Evolutionary conservation across 2,329 filamentous ascomycete genomes (phyloP).

Genomic region (Colletotrichum limetticola): DNA sequence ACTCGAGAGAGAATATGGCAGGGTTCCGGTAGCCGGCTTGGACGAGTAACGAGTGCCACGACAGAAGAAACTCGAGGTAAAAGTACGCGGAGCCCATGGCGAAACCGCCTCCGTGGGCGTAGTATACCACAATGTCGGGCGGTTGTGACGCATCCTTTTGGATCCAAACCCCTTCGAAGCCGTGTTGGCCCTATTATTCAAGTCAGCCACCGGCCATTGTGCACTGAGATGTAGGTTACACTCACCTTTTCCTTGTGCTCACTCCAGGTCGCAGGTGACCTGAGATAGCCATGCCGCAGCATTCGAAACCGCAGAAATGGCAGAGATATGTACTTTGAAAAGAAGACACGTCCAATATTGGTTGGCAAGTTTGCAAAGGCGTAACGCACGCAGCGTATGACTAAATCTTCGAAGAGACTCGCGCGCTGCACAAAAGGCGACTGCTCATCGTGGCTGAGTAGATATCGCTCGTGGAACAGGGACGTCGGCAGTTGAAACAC

Average conservation of each 20-base stretch:
- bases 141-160: slow-evolving; percentile 66
- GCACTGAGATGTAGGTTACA: slow-evolving; percentile 15
- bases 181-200: slow-evolving; percentile 29
- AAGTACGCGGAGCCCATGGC: slow-evolving; percentile 85
- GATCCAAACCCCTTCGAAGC: slow-evolving; percentile 75
- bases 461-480: slow-evolving; percentile 68
- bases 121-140: slow-evolving; percentile 84
- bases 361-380: slow-evolving; percentile 79
- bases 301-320: slow-evolving; percentile 82
- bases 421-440: slow-evolving; percentile 71
- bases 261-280: slow-evolving; percentile 71
- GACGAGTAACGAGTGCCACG: slow-evolving; percentile 75
- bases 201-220: not conserved
- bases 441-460: slow-evolving; percentile 53
- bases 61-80: slow-evolving; percentile 84
- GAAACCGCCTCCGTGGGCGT: slow-evolving; percentile 86
- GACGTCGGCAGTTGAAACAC: slow-evolving; percentile 67
- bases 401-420: slow-evolving; percentile 80
- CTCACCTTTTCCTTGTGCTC: slow-evolving; percentile 60
- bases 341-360: slow-evolving; percentile 78
- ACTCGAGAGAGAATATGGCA: slow-evolving; percentile 82
- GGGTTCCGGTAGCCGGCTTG: slow-evolving; percentile 77
- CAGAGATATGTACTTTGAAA: slow-evolving; percentile 77
- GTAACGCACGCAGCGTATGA: slow-evolving; percentile 81
- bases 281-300: slow-evolving; percentile 75